phyloP scores from a whole-genome alignment of 257 asterid genomes.

The Primulina huaijiensis region DNA sequence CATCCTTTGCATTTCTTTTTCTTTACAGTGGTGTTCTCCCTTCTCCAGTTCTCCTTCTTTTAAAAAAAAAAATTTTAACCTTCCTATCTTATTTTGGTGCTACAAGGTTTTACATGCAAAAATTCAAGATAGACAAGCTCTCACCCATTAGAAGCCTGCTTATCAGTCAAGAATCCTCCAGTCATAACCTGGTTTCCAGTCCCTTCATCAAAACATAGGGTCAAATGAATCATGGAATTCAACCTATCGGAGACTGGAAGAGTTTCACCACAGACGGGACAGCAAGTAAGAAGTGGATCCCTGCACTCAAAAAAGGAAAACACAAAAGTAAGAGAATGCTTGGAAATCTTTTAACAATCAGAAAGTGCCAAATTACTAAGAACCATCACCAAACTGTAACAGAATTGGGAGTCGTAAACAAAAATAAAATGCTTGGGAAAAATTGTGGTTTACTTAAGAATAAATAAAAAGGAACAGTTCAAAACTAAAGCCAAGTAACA shows the following conservation, averaged over 20 bases:
- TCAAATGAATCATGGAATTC: constrained; percentile 81
- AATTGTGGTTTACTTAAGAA: background rate
- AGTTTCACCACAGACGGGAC: constrained; percentile 95
- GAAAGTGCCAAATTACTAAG: background rate
- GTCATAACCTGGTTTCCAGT: constrained; percentile 96
- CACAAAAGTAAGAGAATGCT: constrained; percentile 18
- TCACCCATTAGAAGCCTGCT: constrained; percentile 96
- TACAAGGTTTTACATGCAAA: constrained; percentile 26
- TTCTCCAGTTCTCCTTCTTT: constrained; percentile 9
- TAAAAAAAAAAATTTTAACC: background rate
- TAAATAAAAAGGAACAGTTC: background rate
- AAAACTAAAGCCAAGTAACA: background rate
- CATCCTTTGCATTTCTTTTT: constrained; percentile 23
- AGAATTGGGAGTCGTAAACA: background rate
- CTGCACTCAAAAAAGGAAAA: constrained; percentile 41
- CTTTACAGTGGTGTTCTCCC: background rate
- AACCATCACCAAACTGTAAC: background rate
- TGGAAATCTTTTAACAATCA: constrained; percentile 14
- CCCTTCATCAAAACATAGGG: constrained; percentile 97
- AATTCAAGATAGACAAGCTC: constrained; percentile 29
- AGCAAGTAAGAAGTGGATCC: constrained; percentile 81
- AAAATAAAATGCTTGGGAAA: background rate
- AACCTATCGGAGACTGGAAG: constrained; percentile 73
- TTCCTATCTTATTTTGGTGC: constrained; percentile 16
- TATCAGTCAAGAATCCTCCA: constrained; percentile 96